Evolutionary conservation across 1,284 basidiomycete species (phyloP), one percentile per base, ranked within the genome.

Genomic region (Malassezia globosa): DNA sequence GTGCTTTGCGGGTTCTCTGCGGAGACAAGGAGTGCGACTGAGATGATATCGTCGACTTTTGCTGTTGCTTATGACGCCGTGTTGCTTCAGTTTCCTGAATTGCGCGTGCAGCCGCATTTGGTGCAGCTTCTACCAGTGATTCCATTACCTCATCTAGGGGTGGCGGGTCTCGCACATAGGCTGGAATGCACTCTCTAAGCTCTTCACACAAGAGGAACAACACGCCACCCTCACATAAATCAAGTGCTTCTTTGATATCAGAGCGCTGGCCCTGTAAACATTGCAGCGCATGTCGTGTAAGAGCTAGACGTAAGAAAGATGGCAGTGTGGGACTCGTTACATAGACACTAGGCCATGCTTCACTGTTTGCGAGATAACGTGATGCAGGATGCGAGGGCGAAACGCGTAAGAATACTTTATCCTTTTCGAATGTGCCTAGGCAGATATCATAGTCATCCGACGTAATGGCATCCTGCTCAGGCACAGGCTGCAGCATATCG

Each of bases 241-340:
- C 80, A 16, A 82, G 66, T 22, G 85, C 78, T 5, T 75, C 75
- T 19, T 62, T 63, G 55, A 78, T 73, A 42, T 79, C 77, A 2
- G 76, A 76, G 13, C 73, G 57, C 42, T 72, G 69, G 42, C 37
- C 55, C 38, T 38, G 45, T 37, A 51, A 61, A 27, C 48, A 48
- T 33, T 56, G 46, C 16, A 61, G 43, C 23, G 73, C 74, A 33
- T 76, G 75, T 2, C 80, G 78, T n/a, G 87, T 77, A 14, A 94
- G 77, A 60, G 92, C 81, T 0, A 95, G 79, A 26, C 86, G 81
- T 54, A 94, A 76, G 70, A 94, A 95, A 0, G 87, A 78, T 0
- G 89, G 80, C 5, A 85, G 75, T 0, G 79, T 79, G 0, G 73
- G 66, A 1, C 87, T 88, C 0, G 82, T 78, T 48, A 94, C 73